These are phyloP conservation scores for Tothia fuscella DNA, from an alignment of 2,329 filamentous ascomycete species.

Conservation along the genomic window DNA sequence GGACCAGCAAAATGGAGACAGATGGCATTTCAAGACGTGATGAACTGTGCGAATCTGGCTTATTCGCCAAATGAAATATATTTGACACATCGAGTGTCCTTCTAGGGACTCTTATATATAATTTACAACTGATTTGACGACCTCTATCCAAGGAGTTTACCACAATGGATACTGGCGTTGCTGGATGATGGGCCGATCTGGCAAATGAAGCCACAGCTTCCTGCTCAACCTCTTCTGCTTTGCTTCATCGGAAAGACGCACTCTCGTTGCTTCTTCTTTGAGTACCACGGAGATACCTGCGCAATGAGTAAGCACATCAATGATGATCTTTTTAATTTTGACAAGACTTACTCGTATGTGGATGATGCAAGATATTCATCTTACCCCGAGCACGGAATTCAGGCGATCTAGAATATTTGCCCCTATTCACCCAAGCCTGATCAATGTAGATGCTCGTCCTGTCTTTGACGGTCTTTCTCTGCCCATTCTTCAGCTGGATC, in stretches of 20 bases:
- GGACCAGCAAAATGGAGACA: too few species aligned
- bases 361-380: constrained; percentile 55
- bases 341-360: constrained; percentile 56
- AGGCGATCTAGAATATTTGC: constrained; percentile 46
- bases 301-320: constrained; percentile 2
- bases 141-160: too few species aligned
- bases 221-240: constrained; percentile 61
- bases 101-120: too few species aligned
- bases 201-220: constrained; percentile 78
- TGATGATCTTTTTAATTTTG: neutral
- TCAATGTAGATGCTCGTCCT: constrained; percentile 79
- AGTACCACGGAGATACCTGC: constrained; percentile 68
- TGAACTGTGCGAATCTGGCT: too few species aligned
- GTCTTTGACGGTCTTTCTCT: constrained; percentile 57
- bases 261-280: constrained; percentile 86
- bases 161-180: constrained; percentile 88
- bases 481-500: constrained; percentile 65
- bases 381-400: constrained; percentile 69
- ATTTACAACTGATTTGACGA: too few species aligned
- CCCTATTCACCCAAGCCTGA: constrained; percentile 83
- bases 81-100: too few species aligned
- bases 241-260: constrained; percentile 67
- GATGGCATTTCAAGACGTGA: too few species aligned
- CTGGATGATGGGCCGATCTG: constrained; percentile 69
- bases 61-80: too few species aligned